Conservation (phyloP, 345 rosid genomes). For the Hibiscus tridactylites region DNA sequence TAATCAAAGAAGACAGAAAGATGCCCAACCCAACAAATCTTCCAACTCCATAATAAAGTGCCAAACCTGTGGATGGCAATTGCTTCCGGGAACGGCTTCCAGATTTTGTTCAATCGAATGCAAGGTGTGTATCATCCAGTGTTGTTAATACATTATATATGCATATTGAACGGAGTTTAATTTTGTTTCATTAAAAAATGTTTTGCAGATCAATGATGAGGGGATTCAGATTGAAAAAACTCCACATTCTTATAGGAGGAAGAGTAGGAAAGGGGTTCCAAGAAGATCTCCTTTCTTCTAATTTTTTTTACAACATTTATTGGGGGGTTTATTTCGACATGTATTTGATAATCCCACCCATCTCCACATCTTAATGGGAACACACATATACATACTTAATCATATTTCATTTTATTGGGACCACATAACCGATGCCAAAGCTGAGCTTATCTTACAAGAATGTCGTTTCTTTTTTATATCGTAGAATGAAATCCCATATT, state of each 20-base stretch:
- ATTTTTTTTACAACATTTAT: no score
- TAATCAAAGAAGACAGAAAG: neutral
- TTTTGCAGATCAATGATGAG: no score
- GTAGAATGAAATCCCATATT: neutral
- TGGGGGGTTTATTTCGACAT: neutral
- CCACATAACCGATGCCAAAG: neutral
- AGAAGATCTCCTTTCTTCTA: neutral
- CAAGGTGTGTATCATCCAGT: neutral
- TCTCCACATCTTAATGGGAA: neutral
- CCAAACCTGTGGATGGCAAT: neutral
- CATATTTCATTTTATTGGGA: neutral
- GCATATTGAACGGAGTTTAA: no score
- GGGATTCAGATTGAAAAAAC: neutral
- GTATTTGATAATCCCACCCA: neutral
- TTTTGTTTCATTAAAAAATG: no score
- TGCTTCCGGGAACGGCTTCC: neutral
- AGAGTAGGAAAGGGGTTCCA: neutral
- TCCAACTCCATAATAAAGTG: neutral
- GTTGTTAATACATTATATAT: no score
- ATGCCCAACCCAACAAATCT: neutral
- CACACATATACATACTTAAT: no score
- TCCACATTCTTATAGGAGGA: neutral
- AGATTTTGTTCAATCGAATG: neutral
- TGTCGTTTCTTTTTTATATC: no score
- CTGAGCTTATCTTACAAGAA: neutral